Percentiles rank a stretch among this genome's conserved stretches.
These are phyloP conservation scores for Ophiosphaerella korrae DNA, from an alignment of 2,329 filamentous ascomycete genomes.

Conservation along the genomic window DNA sequence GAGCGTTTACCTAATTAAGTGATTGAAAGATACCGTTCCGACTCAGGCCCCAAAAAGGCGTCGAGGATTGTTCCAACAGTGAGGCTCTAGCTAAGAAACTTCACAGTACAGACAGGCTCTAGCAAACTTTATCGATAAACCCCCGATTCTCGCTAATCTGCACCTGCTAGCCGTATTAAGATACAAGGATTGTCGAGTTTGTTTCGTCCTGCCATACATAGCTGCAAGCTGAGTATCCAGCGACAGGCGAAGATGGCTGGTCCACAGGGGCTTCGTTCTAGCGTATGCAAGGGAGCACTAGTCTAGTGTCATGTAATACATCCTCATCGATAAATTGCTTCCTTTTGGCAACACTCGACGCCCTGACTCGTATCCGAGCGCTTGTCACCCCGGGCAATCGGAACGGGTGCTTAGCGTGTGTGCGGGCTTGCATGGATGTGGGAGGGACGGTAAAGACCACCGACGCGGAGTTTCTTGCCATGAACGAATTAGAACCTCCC, in stretches of 20 bases:
- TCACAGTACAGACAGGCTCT: background rate
- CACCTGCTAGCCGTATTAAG: conserved; percentile 1
- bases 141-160: conserved; percentile 8
- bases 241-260: too few relatives aligned
- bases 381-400: conserved; percentile 22
- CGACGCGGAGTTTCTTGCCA: background rate
- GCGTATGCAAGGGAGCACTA: background rate
- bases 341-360: conserved; percentile 7
- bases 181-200: background rate
- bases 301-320: conserved; percentile 15
- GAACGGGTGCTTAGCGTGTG: conserved; percentile 16
- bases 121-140: background rate
- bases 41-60: background rate
- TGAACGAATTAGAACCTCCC: background rate
- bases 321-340: conserved; percentile 7
- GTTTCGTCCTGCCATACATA: conserved; percentile 2
- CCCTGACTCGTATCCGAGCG: conserved; percentile 9
- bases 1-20: background rate
- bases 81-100: conserved; percentile 10
- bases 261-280: too few relatives aligned
- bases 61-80: conserved; percentile 2
- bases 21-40: background rate
- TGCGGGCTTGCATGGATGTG: conserved; percentile 7
- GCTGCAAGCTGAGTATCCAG: background rate
- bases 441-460: background rate